Evolutionary conservation across 495 filamentous ascomycete species (phyloP).

Genomic region (Hamigera avellanea): DNA sequence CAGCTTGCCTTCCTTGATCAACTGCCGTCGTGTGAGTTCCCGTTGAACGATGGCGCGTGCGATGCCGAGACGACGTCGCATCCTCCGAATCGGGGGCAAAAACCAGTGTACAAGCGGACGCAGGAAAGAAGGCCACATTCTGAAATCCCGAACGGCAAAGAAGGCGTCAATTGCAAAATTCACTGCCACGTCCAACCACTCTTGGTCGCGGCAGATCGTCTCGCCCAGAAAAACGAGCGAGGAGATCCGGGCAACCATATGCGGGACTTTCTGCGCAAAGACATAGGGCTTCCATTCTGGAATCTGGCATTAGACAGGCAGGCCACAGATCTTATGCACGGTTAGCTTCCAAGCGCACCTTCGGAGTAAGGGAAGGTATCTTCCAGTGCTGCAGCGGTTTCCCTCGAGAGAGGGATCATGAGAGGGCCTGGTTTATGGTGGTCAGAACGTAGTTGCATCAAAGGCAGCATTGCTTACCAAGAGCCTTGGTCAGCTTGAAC

Average conservation of each 20-base stretch:
- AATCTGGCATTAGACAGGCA: neutral
- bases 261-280: constrained; percentile 17
- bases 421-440: constrained; percentile 20
- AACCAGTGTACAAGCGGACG: constrained; percentile 27
- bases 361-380: constrained; percentile 26
- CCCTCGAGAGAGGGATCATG: constrained; percentile 29
- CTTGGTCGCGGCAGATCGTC: constrained; percentile 37
- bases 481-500: constrained; percentile 35
- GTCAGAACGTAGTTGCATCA: neutral
- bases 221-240: constrained; percentile 48
- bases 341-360: constrained; percentile 17
- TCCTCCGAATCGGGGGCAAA: constrained; percentile 14
- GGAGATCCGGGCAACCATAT: constrained; percentile 44
- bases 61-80: constrained; percentile 15
- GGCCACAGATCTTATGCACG: no score
- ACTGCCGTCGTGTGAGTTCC: constrained; percentile 17
- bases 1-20: constrained; percentile 17
- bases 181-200: constrained; percentile 46
- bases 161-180: constrained; percentile 45
- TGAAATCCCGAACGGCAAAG: constrained; percentile 17
- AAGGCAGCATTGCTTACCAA: constrained; percentile 14
- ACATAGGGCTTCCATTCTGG: constrained; percentile 21
- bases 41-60: constrained; percentile 19
- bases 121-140: constrained; percentile 23
- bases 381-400: constrained; percentile 24